Evolutionary conservation across 73 alveolate genomes (phyloP).

Genomic region (Stentor coeruleus): DNA sequence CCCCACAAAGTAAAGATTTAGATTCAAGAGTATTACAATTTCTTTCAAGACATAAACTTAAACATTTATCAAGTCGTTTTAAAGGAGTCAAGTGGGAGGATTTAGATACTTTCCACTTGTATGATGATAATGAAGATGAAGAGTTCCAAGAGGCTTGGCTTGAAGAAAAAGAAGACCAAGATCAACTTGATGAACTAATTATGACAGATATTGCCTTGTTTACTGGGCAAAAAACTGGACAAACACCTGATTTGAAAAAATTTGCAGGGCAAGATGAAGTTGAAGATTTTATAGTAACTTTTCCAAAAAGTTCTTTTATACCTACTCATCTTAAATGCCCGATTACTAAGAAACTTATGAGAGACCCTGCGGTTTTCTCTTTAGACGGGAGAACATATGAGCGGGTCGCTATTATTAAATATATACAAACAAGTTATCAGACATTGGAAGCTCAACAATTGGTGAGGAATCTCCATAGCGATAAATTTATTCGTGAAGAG

Average conservation of each 20-base stretch:
- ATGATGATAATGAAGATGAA: neutral
- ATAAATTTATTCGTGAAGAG: neutral
- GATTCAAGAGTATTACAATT: slow-evolving; percentile 18
- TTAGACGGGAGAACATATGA: slow-evolving; percentile 1
- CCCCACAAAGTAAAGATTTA: neutral
- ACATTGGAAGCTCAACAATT: neutral
- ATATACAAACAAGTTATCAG: neutral
- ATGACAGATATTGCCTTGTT: neutral
- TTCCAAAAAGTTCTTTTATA: neutral
- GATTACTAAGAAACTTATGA: neutral
- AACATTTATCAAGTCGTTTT: neutral
- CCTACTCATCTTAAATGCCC: neutral
- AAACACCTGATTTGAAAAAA: neutral
- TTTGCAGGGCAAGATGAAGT: neutral
- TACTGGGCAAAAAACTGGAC: neutral
- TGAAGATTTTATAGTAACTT: neutral
- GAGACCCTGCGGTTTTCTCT: slow-evolving; percentile 8
- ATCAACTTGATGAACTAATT: neutral
- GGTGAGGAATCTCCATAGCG: neutral
- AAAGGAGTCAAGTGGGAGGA: slow-evolving; percentile 25
- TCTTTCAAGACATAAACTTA: neutral
- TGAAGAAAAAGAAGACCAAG: slow-evolving; percentile 1
- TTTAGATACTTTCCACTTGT: neutral
- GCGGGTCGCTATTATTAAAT: neutral
- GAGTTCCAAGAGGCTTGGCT: slow-evolving; percentile 8